Percentiles rank a stretch among this genome's conserved stretches.
Evolutionary conservation across 2,329 filamentous ascomycete species (phyloP).

Genomic region (Botrytis pseudocinerea): DNA sequence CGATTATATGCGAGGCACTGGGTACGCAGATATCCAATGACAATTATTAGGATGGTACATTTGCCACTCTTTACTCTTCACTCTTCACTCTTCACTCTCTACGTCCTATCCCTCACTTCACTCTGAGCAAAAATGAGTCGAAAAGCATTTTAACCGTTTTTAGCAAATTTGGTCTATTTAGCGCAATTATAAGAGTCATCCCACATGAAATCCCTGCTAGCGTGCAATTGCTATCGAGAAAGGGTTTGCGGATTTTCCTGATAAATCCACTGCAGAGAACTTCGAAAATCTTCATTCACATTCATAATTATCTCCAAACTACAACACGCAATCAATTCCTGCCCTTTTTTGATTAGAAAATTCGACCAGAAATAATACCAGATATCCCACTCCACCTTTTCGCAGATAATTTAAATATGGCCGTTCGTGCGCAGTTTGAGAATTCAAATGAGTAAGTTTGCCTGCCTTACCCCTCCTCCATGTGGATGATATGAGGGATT

Average conservation of each 20-base stretch:
- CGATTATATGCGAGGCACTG: background rate
- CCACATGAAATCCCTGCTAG: slow-evolving; percentile 20
- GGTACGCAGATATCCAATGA: background rate
- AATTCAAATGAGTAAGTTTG: slow-evolving; percentile 81
- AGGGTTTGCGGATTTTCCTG: slow-evolving; percentile 9
- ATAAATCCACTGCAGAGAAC: slow-evolving; percentile 18
- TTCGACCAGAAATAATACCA: background rate
- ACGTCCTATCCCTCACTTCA: background rate
- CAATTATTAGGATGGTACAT: background rate
- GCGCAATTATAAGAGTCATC: slow-evolving; percentile 12
- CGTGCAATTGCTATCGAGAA: background rate
- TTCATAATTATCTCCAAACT: slow-evolving; percentile 3
- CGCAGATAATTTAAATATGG: slow-evolving; percentile 50
- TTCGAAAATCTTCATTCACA: slow-evolving; percentile 19
- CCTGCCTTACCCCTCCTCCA: slow-evolving; percentile 27
- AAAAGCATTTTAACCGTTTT: background rate
- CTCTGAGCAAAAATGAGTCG: slow-evolving; percentile 20
- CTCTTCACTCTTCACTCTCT: background rate
- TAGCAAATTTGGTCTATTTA: background rate
- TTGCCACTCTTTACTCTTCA: background rate
- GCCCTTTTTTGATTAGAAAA: background rate
- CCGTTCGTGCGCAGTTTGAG: slow-evolving; percentile 75
- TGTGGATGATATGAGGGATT: slow-evolving; percentile 2
- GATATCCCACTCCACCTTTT: background rate
- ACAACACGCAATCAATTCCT: background rate